A percentile compares a stretch with the other conserved stretches of the same genome.
Conservation (phyloP, 2,329 filamentous ascomycete genomes). For the Talaromyces piceae region DNA sequence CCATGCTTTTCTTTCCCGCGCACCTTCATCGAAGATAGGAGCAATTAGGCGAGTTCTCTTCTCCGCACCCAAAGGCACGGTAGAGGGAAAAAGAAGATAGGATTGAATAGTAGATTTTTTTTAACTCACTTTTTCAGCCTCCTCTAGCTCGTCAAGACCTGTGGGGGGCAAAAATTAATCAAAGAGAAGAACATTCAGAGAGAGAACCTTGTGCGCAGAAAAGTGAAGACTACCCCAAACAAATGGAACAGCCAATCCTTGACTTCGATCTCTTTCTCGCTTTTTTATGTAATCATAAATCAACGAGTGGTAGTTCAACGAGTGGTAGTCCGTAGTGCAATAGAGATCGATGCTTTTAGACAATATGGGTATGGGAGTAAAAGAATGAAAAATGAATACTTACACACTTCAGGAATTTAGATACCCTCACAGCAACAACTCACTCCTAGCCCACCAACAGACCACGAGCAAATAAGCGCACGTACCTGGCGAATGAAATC, state of each 20-base stretch:
- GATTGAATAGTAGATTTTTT: no score
- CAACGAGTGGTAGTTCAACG: background rate
- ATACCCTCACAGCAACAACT: constrained; percentile 13
- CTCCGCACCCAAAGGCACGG: no score
- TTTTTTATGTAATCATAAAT: background rate
- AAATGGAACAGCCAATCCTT: background rate
- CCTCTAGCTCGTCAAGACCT: background rate
- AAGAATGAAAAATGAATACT: background rate
- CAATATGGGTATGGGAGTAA: background rate
- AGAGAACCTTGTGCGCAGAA: background rate
- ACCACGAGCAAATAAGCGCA: constrained; percentile 10
- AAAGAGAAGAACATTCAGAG: constrained; percentile 2
- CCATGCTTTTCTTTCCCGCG: no score
- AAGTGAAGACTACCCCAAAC: no score
- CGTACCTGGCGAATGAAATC: background rate
- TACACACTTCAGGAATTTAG: constrained; percentile 14
- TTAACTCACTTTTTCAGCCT: no score
- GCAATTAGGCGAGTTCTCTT: no score
- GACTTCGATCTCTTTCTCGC: background rate
- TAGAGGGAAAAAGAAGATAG: no score
- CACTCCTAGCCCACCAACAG: constrained; percentile 20
- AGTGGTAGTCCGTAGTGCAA: background rate
- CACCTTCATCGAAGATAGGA: no score
- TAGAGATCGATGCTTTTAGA: background rate
- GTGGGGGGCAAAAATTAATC: constrained; percentile 16